A percentile compares a stretch with the other conserved stretches of the same genome.
Evolutionary conservation across 495 filamentous ascomycete genomes (phyloP).

Genomic region (Podospora anserina): DNA sequence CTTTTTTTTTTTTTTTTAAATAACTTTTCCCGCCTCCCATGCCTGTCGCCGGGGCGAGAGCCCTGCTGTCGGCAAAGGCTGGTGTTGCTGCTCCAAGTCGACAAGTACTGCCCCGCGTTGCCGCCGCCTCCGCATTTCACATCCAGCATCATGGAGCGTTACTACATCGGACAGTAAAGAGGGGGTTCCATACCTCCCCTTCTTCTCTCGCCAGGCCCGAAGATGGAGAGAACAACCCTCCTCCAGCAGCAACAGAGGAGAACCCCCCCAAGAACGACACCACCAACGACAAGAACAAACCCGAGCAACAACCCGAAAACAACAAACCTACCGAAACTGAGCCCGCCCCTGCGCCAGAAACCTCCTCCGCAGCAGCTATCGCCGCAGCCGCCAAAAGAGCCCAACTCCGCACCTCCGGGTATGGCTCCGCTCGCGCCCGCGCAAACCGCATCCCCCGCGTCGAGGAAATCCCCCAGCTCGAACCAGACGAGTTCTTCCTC

Average conservation of each 20-base stretch:
- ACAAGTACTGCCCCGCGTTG: conserved; percentile 22
- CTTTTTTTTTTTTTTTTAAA: background rate
- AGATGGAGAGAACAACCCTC: conserved; percentile 12
- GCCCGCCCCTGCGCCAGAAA: background rate
- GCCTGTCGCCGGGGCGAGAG: conserved; percentile 33
- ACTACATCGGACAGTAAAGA: background rate
- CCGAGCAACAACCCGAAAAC: background rate
- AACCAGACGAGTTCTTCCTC: conserved; percentile 46
- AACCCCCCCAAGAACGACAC: background rate
- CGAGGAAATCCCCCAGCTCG: conserved; percentile 42
- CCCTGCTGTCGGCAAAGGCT: conserved; percentile 30
- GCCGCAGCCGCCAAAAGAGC: conserved; percentile 17
- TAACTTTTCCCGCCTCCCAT: conserved; percentile 16
- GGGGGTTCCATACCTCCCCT: conserved; percentile 24
- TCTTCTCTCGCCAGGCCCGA: conserved; percentile 16
- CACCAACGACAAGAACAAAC: conserved; percentile 7
- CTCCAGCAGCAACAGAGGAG: conserved; percentile 1
- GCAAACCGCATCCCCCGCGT: conserved; percentile 33
- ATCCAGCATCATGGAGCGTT: conserved; percentile 5
- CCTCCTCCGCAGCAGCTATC: background rate
- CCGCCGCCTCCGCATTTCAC: conserved; percentile 4
- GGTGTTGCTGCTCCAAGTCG: conserved; percentile 6
- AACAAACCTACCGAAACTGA: too few species aligned
- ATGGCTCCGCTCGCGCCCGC: conserved; percentile 40
- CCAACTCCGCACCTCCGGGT: conserved; percentile 24